Evolutionary conservation across 352 stramenopile genomes (phyloP).

Genomic region (Phytophthora melonis): DNA sequence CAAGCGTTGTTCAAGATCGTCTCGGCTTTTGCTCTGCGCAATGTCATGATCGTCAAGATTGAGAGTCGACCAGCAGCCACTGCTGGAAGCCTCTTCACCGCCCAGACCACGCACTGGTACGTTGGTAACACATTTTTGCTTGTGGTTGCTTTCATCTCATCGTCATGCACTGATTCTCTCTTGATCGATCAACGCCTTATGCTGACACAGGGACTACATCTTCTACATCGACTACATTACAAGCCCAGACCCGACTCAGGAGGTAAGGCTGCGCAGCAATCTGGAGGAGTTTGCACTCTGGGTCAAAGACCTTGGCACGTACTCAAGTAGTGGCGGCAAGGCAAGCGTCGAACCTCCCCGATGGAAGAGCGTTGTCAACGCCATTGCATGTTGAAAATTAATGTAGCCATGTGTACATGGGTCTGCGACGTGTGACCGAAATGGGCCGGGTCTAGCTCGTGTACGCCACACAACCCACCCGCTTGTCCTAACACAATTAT

Average conservation of each 20-base stretch:
- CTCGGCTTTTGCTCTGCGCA: constrained; percentile 77
- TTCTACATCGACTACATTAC: constrained; percentile 85
- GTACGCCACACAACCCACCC: constrained; percentile 15
- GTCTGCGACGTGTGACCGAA: neutral
- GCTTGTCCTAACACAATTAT: neutral
- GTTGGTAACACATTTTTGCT: neutral
- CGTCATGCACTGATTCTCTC: neutral
- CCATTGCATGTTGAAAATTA: constrained; percentile 63
- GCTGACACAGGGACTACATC: constrained; percentile 72
- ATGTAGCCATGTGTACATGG: too few relatives aligned
- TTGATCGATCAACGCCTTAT: neutral
- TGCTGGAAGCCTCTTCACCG: constrained; percentile 63
- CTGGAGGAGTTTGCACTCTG: constrained; percentile 81
- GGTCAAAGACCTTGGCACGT: constrained; percentile 81
- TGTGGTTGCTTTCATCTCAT: neutral
- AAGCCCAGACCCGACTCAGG: constrained; percentile 52
- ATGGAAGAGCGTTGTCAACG: constrained; percentile 73
- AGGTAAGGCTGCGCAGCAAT: constrained; percentile 63
- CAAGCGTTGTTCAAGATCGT: constrained; percentile 84
- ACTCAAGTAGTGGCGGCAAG: constrained; percentile 68
- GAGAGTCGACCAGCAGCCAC: constrained; percentile 78
- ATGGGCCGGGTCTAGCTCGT: constrained; percentile 5
- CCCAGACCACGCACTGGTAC: constrained; percentile 77
- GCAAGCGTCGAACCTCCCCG: constrained; percentile 71
- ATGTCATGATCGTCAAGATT: constrained; percentile 87